Conservation (phyloP, 2,329 filamentous ascomycete species). For the Fusarium sp. region DNA sequence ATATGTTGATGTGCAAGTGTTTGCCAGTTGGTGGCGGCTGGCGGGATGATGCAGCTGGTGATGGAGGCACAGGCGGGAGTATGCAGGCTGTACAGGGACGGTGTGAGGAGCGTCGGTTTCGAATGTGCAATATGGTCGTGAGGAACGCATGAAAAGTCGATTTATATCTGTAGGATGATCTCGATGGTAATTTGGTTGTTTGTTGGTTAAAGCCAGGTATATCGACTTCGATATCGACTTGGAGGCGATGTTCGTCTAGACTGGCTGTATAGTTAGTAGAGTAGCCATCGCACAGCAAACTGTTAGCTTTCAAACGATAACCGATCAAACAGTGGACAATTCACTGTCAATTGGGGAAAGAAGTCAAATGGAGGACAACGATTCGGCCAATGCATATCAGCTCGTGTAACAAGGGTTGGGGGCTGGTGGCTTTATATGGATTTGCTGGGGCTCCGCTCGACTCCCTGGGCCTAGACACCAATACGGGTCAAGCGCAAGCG, state of each 20-base stretch:
- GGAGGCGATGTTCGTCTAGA: neutral
- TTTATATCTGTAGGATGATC: neutral
- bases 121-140: neutral
- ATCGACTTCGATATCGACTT: neutral
- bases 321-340: neutral
- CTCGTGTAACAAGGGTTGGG: constrained; percentile 15
- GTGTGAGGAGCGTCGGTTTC: neutral
- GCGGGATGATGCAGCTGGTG: constrained; percentile 20
- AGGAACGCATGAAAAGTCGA: neutral
- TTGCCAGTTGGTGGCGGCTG: constrained; percentile 27
- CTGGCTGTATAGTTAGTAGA: neutral
- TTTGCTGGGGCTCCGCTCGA: constrained; percentile 18
- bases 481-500: constrained; percentile 19
- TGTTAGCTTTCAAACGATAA: neutral
- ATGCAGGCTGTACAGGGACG: constrained; percentile 6
- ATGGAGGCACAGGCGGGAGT: constrained; percentile 16
- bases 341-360: neutral
- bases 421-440: constrained; percentile 35
- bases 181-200: neutral
- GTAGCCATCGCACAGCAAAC: neutral
- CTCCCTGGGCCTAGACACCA: neutral
- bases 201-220: neutral
- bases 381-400: neutral
- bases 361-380: neutral
- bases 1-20: constrained; percentile 19